These are phyloP conservation scores for Lagerstroemia speciosa DNA, from an alignment of 345 rosid genomes.

Conservation along the genomic window DNA sequence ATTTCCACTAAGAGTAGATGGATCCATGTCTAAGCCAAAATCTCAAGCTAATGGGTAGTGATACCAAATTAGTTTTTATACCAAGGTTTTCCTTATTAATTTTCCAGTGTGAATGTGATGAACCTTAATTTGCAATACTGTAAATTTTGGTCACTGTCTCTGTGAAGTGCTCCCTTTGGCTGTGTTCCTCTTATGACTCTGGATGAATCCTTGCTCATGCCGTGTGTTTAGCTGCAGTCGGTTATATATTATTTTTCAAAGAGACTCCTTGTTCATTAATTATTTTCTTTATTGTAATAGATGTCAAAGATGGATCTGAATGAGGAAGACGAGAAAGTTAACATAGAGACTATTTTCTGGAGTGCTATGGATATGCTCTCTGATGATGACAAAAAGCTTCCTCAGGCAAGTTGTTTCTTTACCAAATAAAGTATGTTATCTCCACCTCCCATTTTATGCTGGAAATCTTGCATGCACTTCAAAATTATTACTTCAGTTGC, in stretches of 20 bases:
- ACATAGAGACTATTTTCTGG: constrained; percentile 76
- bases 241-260: not conserved
- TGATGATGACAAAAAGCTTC: constrained; percentile 95
- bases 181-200: not conserved
- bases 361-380: constrained; percentile 99
- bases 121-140: not conserved
- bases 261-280: not conserved
- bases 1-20: not conserved
- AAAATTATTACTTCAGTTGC: not conserved
- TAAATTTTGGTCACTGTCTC: not conserved
- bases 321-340: constrained; percentile 78
- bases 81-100: not conserved
- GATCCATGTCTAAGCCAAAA: not conserved
- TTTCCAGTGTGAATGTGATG: not conserved
- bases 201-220: not conserved
- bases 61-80: not conserved
- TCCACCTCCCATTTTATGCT: not conserved
- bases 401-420: constrained; percentile 65
- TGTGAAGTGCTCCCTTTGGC: not conserved
- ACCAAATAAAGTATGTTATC: not conserved
- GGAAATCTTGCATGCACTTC: not conserved
- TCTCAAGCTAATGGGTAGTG: not conserved
- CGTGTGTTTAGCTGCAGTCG: not conserved
- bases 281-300: constrained; percentile 23
- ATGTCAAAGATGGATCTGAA: constrained; percentile 97